These are phyloP conservation scores for Microbotryum intermedium DNA, from an alignment of 1,284 basidiomycete species.

Conservation along the genomic window DNA sequence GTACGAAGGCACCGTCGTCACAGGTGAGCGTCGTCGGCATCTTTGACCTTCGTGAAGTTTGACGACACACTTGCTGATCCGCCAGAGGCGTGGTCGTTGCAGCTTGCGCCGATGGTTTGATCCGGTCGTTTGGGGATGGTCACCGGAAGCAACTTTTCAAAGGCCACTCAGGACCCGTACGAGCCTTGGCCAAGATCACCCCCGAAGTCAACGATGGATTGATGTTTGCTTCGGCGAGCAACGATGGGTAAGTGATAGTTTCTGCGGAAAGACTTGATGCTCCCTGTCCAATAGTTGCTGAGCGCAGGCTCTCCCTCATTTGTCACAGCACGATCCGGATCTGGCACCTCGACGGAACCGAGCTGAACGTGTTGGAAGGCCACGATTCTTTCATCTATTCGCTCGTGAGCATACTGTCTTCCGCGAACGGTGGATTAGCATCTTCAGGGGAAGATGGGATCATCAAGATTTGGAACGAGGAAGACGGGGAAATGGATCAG, in stretches of 20 bases:
- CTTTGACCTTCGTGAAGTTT: too few species aligned
- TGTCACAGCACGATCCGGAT: slow-evolving; percentile 76
- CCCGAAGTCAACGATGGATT: slow-evolving; percentile 44
- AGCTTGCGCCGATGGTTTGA: slow-evolving; percentile 92
- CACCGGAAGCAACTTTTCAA: slow-evolving; percentile 47
- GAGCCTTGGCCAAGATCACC: slow-evolving; percentile 56
- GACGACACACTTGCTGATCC: too few species aligned
- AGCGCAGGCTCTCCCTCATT: too few species aligned
- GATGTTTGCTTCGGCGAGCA: slow-evolving; percentile 86
- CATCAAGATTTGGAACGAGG: slow-evolving; percentile 77
- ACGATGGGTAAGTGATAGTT: slow-evolving; percentile 61
- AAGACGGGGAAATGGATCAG: slow-evolving; percentile 68
- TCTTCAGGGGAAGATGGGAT: slow-evolving; percentile 93
- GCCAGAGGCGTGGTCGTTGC: neutral
- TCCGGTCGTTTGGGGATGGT: slow-evolving; percentile 70
- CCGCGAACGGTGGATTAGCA: slow-evolving; percentile 52
- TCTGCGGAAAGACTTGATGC: too few species aligned
- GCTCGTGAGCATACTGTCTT: slow-evolving; percentile 62
- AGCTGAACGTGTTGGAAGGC: slow-evolving; percentile 67
- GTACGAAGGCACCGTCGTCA: slow-evolving; percentile 42
- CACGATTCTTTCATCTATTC: slow-evolving; percentile 97
- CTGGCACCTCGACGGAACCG: slow-evolving; percentile 72
- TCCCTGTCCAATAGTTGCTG: too few species aligned
- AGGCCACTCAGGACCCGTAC: slow-evolving; percentile 87
- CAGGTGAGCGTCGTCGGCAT: slow-evolving; percentile 19